Evolutionary conservation across 371 early-diverging fungal species (phyloP).

Genomic region (Mucor lusitanicus): DNA sequence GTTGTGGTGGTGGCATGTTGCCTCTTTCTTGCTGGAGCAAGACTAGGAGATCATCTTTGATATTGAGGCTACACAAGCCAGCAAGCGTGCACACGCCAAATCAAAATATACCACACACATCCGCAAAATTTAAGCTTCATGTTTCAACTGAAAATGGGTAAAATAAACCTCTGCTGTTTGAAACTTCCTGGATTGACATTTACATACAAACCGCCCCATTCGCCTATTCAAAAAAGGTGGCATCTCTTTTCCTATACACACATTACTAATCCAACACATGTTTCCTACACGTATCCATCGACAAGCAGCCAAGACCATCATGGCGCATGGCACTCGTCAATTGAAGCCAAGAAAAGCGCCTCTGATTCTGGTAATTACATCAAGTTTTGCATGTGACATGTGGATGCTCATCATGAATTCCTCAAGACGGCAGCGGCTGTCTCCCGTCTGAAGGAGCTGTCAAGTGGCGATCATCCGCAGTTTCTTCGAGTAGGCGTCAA

Average conservation of each 20-base stretch:
- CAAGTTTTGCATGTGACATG: too few relatives aligned
- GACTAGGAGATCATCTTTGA: neutral
- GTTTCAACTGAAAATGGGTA: neutral
- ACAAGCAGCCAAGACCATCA: neutral
- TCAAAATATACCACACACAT: neutral
- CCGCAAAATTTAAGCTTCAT: neutral
- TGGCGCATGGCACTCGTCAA: neutral
- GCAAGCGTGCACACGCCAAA: neutral
- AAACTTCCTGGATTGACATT: too few relatives aligned
- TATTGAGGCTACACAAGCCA: neutral
- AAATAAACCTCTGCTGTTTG: neutral
- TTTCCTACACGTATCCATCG: neutral
- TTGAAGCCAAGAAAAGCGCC: constrained; percentile 45
- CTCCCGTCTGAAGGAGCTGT: constrained; percentile 56
- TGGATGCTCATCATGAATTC: too few relatives aligned
- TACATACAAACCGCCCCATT: neutral
- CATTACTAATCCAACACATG: neutral
- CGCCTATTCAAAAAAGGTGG: neutral
- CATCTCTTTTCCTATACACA: neutral
- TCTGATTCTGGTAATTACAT: constrained; percentile 32
- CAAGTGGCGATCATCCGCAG: constrained; percentile 60
- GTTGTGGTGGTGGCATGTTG: neutral
- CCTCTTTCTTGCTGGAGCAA: too few relatives aligned
- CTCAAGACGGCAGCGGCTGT: constrained; percentile 75
- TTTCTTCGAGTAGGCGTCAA: constrained; percentile 77